Evolutionary conservation across 805 yeast species (phyloP), one percentile per base, ranked within the genome.

Genomic region (Debaryomyces castellii): DNA sequence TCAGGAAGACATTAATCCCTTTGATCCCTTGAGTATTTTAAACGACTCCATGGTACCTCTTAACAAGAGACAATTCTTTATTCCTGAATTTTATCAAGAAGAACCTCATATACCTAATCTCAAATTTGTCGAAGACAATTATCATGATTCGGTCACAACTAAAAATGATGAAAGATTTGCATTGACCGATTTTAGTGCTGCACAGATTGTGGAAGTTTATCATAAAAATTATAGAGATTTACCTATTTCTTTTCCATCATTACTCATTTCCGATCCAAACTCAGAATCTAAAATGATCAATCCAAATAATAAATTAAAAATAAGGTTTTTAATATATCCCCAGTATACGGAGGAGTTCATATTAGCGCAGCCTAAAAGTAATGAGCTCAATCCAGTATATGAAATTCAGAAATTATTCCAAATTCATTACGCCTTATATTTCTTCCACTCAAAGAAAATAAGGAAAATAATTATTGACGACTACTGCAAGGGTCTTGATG

Each of bases 351-450:
- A 83, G 52, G 66, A 68, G 34, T 82, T 76, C 49, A 49, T 72
- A 7, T 60, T 82, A 30, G 76, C 77, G 3, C 62, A 66, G 12
- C 80, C 85, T 5, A 80, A 78, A 48, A 74, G 74, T 48, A 79
- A 80, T 44, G 82, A 77, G 47, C 69, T 81, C 34, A 82, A 83
- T 55, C 88, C 90, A 4, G 66, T 82, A 39, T 76, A 71, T 41
- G 92, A 86, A 53, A 72, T 85, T 44, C 84, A 81, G 4, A 69
- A 65, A 47, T 51, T 71, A 4, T 66, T 73, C 45, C 71, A 69
- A 59, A 64, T 71, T 12, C 76, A 71, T 46, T 67, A 62, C 43
- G 59, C 71, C 3, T 55, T 73, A 9, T 73, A 66, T 50, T 73
- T 73, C 45, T 69, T 74, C 1, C 71, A 70, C 42, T 69, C 75